Evolutionary conservation across 208 protist species (phyloP), one percentile per base, ranked within the genome.

Genomic region (Phytomonas serpens): DNA sequence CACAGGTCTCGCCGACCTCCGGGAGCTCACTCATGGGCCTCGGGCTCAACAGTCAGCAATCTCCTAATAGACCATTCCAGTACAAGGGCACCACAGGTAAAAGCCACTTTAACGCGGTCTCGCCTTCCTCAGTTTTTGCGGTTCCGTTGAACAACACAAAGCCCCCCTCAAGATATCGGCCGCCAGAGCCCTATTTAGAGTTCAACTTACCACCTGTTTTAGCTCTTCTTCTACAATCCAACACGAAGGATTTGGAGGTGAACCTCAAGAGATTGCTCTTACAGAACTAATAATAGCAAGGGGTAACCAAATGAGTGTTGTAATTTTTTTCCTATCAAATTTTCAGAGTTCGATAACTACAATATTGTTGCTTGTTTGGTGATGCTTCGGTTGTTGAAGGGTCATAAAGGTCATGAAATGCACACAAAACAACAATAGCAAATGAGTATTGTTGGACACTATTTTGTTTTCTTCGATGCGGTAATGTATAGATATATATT

Each of bases 181-280:
- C 90, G 51, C 90, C 90, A 37, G 90, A 95, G 77, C 87, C 87
- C 40, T 92, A 88, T 68, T 73, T 95, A 83, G 87, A 95, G 52
- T 83, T 92, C 38, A 92, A 93, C 78, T 71, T 95, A 29, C 90
- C 90, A n/a, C 90, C 90, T 0, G 87, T 78, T 32, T 71, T 95
- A 73, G 88, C 86, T n/a, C 81, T 95, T n/a, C 81, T 87, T 30
- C 73, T 95, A 37, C 82, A 84, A 63, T 72, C 78, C 0, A 52
- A 78, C 3, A 29, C 75, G 2, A 85, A 86, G 37, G 86, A 93
- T 9, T 78, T 88, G 11, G 75, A 86, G 10, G 52, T 65, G 1
- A 71, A 77, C 4, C 74, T 95, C 34, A 78, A 77, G 1, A 52
- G 73, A 31, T 72, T 78, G 13, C 84, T 94, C 72, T 78, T 94